Base-by-base conservation (phyloP, 2,329 filamentous ascomycete genomes). In the Claviceps humidiphila region DNA sequence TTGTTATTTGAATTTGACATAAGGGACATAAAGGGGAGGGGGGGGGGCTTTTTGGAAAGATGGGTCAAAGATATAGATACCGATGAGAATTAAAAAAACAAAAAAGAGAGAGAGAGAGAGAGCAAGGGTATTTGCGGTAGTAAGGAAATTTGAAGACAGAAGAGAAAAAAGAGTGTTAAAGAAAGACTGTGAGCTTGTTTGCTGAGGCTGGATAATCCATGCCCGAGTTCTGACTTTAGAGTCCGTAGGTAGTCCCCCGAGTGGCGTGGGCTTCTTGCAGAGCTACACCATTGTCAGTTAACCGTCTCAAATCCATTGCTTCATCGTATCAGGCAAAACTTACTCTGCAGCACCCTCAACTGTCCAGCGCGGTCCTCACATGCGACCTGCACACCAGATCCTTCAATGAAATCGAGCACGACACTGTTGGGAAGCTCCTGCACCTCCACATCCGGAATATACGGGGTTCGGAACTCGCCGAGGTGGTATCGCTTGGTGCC, bases 361-460 rank as follows among this genome's bases (percentile, higher is more conserved):
- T 84, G 81, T 13, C 79, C 77, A 26, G 71, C 66, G 51, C 80
- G 73, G 63, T 82, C 80, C 64, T 80, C 79, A 57, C 81, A 84
- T 22, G 81, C 81, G 59, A 84, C 68, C 61, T 84, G 81, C 53
- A 84, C 67, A 47, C 73, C 73, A n/a, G 76, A 79, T 3, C 80
- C 78, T 49, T 79, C 78, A 17, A 81, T 59, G 55, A 84, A 76
- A 58, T 82, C 77, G 46, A 83, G 67, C 7, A 79, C 73, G 4
- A 84, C 78, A 62, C 89, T 96, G 70, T 96, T 88, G 2, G 91
- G 89, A 50, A 98, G 74, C 71, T 98, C 93, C 69, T 96, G 87
- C 58, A 88, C 75, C 64, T 97, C 93, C 54, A 94, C 84, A 65
- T 97, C 91, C 0, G 93, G 93, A 16, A 87, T 75, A 59, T 84